Conservation (phyloP, 2,329 filamentous ascomycete species). For the Pseudogymnoascus sp. region DNA sequence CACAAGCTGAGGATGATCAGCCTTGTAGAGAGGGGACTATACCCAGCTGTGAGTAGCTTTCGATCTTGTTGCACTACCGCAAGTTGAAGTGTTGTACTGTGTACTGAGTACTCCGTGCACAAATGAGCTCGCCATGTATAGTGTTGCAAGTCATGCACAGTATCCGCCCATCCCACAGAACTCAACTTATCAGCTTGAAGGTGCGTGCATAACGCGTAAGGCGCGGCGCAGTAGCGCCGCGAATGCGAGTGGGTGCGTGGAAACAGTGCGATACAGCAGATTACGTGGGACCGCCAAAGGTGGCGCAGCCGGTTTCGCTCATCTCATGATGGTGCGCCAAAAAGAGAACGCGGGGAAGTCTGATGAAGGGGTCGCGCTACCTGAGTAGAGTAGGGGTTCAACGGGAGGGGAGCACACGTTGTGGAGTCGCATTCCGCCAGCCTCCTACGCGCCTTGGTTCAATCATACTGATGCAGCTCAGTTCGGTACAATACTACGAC, state of each 20-base stretch:
- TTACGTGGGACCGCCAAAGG: conserved; percentile 4
- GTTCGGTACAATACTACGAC: neutral
- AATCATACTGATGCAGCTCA: neutral
- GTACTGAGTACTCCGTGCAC: neutral
- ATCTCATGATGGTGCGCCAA: conserved; percentile 2
- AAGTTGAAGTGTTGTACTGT: neutral
- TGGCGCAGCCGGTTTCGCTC: conserved; percentile 7
- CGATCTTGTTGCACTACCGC: neutral
- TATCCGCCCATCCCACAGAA: neutral
- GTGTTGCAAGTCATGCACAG: no score
- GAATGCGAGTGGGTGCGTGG: neutral
- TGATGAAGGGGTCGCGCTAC: conserved; percentile 8
- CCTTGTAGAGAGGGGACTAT: conserved; percentile 6
- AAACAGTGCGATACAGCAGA: conserved; percentile 1
- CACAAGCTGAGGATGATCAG: conserved; percentile 4
- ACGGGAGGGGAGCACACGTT: neutral
- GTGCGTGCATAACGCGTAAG: conserved; percentile 8
- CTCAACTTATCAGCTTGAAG: neutral
- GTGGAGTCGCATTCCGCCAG: neutral
- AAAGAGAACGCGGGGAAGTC: conserved; percentile 1
- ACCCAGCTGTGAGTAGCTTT: neutral
- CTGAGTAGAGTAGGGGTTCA: conserved; percentile 1
- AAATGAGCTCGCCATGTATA: neutral
- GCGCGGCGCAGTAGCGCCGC: neutral
- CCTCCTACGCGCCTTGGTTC: neutral